These are phyloP conservation scores for Flaveria bidentis DNA, from an alignment of 129 eudicot species.

Conservation along the genomic window DNA sequence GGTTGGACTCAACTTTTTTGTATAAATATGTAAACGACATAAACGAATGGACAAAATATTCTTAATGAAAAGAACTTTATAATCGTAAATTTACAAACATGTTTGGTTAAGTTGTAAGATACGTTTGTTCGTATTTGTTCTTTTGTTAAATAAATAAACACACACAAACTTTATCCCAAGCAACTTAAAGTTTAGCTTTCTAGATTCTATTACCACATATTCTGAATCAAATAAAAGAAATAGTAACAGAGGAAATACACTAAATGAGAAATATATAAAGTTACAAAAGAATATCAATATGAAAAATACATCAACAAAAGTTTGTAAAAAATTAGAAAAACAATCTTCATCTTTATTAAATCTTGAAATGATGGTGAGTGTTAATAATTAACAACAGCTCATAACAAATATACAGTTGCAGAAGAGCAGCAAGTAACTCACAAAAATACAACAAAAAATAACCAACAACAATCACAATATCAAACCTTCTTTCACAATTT, in stretches of 20 bases:
- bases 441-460: slow-evolving; percentile 18
- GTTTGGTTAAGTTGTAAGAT: too few species aligned
- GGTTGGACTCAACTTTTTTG: too few species aligned
- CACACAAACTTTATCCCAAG: too few species aligned
- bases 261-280: too few species aligned
- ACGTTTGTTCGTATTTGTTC: not conserved
- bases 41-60: too few species aligned
- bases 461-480: slow-evolving; percentile 41
- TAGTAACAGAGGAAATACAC: not conserved
- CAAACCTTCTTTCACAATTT: slow-evolving; percentile 76
- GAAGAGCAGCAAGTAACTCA: slow-evolving; percentile 41
- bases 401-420: slow-evolving; percentile 45
- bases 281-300: not conserved
- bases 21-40: too few species aligned
- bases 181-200: not conserved
- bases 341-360: slow-evolving; percentile 41
- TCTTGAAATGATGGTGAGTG: slow-evolving; percentile 33
- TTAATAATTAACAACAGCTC: slow-evolving; percentile 43
- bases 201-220: not conserved
- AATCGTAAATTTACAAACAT: too few species aligned
- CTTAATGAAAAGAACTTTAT: too few species aligned
- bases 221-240: not conserved
- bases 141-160: not conserved
- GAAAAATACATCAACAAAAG: not conserved
- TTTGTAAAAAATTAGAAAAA: not conserved